Conservation (phyloP, 768 basidiomycete species). For the Fibroporia radiculosa region DNA sequence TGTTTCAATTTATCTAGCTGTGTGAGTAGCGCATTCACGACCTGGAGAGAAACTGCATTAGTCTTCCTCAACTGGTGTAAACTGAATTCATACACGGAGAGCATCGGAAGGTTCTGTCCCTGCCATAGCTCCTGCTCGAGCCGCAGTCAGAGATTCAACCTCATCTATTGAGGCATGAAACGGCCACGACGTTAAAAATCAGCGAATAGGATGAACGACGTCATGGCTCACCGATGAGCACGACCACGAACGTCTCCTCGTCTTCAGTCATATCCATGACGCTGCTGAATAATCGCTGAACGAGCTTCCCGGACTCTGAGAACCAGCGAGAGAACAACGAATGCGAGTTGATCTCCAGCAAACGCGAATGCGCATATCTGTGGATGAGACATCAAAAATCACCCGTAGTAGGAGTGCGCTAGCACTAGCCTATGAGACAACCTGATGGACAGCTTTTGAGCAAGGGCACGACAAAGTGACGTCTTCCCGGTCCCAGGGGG, state of each 20-base stretch:
- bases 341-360: conserved; percentile 97
- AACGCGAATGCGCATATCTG: conserved; percentile 79
- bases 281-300: conserved; percentile 83
- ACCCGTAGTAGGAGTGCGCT: neutral
- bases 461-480: conserved; percentile 86
- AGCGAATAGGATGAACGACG: neutral
- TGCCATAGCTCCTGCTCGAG: conserved; percentile 88
- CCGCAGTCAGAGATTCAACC: conserved; percentile 93
- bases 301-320: conserved; percentile 97
- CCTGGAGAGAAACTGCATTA: conserved; percentile 36
- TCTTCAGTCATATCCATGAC: conserved; percentile 92
- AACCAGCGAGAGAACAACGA: conserved; percentile 99
- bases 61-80: neutral
- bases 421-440: conserved; percentile 65
- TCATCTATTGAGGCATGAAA: conserved; percentile 62
- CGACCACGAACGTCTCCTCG: conserved; percentile 84
- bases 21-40: conserved; percentile 94
- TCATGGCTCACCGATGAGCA: conserved; percentile 67
- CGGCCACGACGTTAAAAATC: neutral
- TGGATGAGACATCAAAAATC: neutral
- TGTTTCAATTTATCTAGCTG: conserved; percentile 95
- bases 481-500: conserved; percentile 99
- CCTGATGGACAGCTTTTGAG: conserved; percentile 91
- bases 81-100: conserved; percentile 49
- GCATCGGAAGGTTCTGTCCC: conserved; percentile 97